Percentiles rank a stretch among this genome's conserved stretches.
These are phyloP conservation scores for Candida coleopterorum DNA, from an alignment of 805 yeast species.

Conservation along the genomic window DNA sequence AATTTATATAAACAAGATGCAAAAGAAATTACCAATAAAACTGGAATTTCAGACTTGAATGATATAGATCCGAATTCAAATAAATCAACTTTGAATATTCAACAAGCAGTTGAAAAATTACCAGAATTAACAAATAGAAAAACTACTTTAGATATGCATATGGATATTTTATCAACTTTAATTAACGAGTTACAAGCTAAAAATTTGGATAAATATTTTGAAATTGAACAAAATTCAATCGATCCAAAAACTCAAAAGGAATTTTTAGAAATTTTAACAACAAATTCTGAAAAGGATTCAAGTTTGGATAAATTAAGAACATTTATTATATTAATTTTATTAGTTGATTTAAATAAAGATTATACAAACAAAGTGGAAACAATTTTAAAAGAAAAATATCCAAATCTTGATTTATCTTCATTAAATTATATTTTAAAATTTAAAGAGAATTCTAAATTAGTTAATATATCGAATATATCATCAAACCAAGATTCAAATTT, in stretches of 20 bases:
- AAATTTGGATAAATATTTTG: conserved; percentile 85
- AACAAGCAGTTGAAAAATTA: conserved; percentile 83
- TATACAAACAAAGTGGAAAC: conserved; percentile 54
- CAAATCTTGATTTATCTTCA: conserved; percentile 52
- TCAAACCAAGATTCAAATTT: conserved; percentile 10
- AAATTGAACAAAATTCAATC: conserved; percentile 79
- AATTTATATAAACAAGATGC: conserved; percentile 83
- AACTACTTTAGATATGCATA: conserved; percentile 88
- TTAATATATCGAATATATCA: conserved; percentile 15
- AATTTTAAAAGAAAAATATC: conserved; percentile 50
- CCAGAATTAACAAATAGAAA: conserved; percentile 92
- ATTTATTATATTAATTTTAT: conserved; percentile 69
- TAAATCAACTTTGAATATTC: conserved; percentile 66
- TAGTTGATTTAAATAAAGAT: conserved; percentile 34
- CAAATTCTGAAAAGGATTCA: conserved; percentile 51
- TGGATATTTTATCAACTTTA: conserved; percentile 86
- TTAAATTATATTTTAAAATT: conserved; percentile 72
- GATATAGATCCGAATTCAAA: conserved; percentile 60
- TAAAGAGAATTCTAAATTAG: conserved; percentile 50
- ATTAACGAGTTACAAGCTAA: conserved; percentile 82
- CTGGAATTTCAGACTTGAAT: conserved; percentile 66
- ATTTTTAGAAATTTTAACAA: conserved; percentile 55
- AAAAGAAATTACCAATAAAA: conserved; percentile 71
- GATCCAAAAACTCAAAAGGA: conserved; percentile 55
- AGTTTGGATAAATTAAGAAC: conserved; percentile 83